phyloP scores from a whole-genome alignment of 805 yeast genomes.

The Starmerella bombicola region DNA sequence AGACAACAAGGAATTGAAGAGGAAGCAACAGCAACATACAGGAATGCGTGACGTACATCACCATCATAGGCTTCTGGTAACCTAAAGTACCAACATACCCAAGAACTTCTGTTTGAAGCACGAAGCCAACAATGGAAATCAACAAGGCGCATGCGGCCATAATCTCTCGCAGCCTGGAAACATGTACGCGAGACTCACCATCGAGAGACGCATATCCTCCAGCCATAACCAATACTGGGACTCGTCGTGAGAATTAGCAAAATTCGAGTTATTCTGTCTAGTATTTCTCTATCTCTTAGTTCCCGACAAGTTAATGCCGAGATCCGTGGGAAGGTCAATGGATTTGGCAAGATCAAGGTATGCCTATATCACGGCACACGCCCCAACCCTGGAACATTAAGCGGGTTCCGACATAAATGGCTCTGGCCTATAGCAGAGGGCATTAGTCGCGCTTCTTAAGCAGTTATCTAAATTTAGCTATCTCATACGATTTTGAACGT shows the following conservation, averaged over 20 bases:
- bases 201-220: conserved; percentile 2
- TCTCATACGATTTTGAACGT: no score
- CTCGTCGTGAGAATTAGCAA: no score
- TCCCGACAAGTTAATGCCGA: neutral
- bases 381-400: no score
- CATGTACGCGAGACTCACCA: neutral
- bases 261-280: no score
- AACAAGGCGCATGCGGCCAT: conserved; percentile 39
- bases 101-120: conserved; percentile 69
- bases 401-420: no score
- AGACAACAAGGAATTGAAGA: conserved; percentile 42
- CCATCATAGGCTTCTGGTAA: conserved; percentile 57
- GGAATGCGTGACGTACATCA: conserved; percentile 55
- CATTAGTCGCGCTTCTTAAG: no score
- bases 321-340: no score
- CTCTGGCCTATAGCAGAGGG: no score
- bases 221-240: neutral
- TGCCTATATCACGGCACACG: no score
- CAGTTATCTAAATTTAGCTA: no score
- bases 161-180: conserved; percentile 28
- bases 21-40: conserved; percentile 70
- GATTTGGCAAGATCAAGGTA: no score
- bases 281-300: no score
- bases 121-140: conserved; percentile 48
- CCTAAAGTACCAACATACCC: conserved; percentile 48